Base-by-base conservation (phyloP, 2,329 filamentous ascomycete species). In the Grosmannia serpens region DNA sequence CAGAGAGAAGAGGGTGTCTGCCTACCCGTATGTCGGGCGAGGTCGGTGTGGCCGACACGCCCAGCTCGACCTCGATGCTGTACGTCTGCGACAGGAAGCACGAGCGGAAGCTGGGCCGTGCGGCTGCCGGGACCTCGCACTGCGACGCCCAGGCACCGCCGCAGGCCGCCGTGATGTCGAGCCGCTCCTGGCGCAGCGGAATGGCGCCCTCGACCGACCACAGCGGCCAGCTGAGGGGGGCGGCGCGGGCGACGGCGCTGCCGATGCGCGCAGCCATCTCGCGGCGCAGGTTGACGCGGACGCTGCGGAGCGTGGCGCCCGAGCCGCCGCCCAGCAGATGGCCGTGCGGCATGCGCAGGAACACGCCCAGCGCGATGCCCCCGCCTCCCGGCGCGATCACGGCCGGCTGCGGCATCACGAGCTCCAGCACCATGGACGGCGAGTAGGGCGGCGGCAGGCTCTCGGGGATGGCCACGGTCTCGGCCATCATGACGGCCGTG, bases 391-490 rank as follows among this genome's bases (percentile, higher is more conserved):
- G 59, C 47, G 11, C 47, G 10, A 60, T 41, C 24, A 56, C 38
- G 4, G 59, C 53, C 24, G 53, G 59, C 24, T 58, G 35, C 13
- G 59, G 56, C 59, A 60, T 53, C 13, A 56, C 56, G 20, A 56
- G 53, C 22, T 58, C 59, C 10, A 60, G 59, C 17, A 41, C 35
- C 41, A 60, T 55, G 52, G 59, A 47, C 6, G 59, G 56, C 31
- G 59, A 56, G 56, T 60, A 60, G 17, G 59, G 53, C 11, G 59
- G 59, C 26, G 59, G 59, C 35, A 58, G 56, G 38, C 53, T 53
- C 31, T 38, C 56, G 0, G 56, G 52, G 8, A 41, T 11, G 22
- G 29, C 17, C 5, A n/a, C 22, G 1, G 52, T 5, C 26, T 51
- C 49, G 5, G 13, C 7, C n/a, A 13, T 4, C 50, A 35, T 15